Conservation (phyloP, 202 grass and related monocot genomes). For the Carex sylvatica region DNA sequence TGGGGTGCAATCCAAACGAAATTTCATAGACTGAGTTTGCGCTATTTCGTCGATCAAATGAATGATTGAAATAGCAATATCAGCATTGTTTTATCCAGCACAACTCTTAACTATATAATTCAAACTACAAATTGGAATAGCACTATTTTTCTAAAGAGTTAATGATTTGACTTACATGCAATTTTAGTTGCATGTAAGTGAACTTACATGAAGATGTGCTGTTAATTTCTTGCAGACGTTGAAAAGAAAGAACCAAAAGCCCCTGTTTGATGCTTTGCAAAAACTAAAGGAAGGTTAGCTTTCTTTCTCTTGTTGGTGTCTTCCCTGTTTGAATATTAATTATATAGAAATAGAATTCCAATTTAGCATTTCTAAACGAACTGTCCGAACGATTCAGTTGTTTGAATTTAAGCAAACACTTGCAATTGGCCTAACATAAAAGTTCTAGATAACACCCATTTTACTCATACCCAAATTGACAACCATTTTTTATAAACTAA, state of each 20-base stretch:
- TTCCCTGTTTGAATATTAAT: not conserved
- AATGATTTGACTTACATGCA: not conserved
- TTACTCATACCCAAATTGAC: not conserved
- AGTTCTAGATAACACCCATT: not conserved
- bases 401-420: not conserved
- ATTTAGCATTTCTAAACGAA: not conserved
- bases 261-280: conserved; percentile 76
- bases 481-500: not conserved
- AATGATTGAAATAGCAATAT: too few species aligned
- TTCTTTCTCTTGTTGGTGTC: not conserved
- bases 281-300: conserved; percentile 83
- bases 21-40: too few species aligned
- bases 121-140: too few species aligned
- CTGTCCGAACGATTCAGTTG: not conserved
- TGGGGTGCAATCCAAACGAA: too few species aligned
- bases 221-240: conserved; percentile 40
- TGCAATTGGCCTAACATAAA: not conserved
- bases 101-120: too few species aligned
- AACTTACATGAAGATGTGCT: not conserved
- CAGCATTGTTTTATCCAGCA: too few species aligned
- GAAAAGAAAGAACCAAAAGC: conserved; percentile 51
- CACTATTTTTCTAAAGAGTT: not conserved
- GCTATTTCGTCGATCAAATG: too few species aligned
- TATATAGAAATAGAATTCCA: not conserved
- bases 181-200: not conserved